phyloP scores from a whole-genome alignment of 2,329 filamentous ascomycete species.

The Fusarium secorum region DNA sequence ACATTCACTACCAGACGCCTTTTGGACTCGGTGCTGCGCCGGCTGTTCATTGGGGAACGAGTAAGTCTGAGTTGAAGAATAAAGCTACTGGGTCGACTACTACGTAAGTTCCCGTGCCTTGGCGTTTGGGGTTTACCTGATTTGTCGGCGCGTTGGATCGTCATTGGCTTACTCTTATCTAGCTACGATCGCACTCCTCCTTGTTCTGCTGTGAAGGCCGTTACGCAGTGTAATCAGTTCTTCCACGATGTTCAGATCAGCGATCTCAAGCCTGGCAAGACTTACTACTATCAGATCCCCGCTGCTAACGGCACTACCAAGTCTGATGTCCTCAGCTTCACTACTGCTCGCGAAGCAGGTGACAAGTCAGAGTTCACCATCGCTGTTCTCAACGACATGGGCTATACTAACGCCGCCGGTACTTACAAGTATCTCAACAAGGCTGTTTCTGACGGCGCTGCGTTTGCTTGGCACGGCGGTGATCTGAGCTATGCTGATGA shows the following conservation, averaged over 20 bases:
- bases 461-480: background rate
- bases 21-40: background rate
- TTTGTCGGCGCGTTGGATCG: background rate
- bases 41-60: background rate
- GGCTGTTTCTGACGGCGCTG: background rate
- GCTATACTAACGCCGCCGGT: background rate
- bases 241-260: background rate
- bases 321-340: background rate
- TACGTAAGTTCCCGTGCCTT: background rate
- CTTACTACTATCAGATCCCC: background rate
- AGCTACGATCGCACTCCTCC: background rate
- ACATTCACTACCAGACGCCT: background rate
- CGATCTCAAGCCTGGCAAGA: background rate
- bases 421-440: conserved; percentile 2
- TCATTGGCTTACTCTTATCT: background rate
- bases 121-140: background rate
- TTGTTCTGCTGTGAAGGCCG: background rate
- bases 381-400: background rate
- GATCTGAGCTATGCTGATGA: conserved; percentile 9
- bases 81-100: background rate
- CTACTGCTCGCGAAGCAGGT: background rate
- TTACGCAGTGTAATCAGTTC: conserved; percentile 2
- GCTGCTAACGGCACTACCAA: background rate
- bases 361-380: background rate
- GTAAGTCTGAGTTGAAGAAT: background rate